phyloP scores from a whole-genome alignment of 2,329 filamentous ascomycete species.

The Cladosporium halotolerans region DNA sequence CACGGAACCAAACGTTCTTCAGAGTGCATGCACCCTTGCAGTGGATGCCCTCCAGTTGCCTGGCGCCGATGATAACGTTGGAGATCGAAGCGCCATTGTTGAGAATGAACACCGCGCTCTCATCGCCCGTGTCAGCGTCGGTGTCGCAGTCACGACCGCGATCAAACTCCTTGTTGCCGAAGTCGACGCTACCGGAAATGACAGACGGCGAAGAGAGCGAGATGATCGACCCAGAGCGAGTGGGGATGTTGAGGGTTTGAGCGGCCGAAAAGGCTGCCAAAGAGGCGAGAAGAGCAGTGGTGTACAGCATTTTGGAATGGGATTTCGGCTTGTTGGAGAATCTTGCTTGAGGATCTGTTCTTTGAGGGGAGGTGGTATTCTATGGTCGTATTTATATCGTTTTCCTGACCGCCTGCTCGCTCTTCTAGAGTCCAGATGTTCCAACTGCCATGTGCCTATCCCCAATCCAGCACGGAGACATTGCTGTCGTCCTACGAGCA shows the following conservation, averaged over 20 bases:
- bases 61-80: constrained; percentile 49
- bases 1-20: constrained; percentile 45
- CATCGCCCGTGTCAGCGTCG: constrained; percentile 12
- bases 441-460: not conserved
- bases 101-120: constrained; percentile 47
- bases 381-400: not conserved
- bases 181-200: constrained; percentile 16
- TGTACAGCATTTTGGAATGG: constrained; percentile 12
- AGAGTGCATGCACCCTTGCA: constrained; percentile 45
- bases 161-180: constrained; percentile 15
- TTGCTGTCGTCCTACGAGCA: not conserved
- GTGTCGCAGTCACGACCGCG: constrained; percentile 14
- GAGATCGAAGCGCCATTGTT: constrained; percentile 45
- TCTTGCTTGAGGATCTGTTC: not conserved
- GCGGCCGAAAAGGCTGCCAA: constrained; percentile 24
- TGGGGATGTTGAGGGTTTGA: constrained; percentile 30
- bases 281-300: constrained; percentile 17
- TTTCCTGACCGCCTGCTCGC: not conserved
- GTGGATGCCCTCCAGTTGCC: constrained; percentile 47
- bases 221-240: constrained; percentile 25
- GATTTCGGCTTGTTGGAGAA: not conserved
- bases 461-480: constrained; percentile 1
- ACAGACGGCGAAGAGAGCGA: constrained; percentile 24
- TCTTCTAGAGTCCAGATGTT: not conserved
- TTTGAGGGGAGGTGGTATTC: not conserved